These are phyloP conservation scores for Psilocybe cubensis DNA, from an alignment of 768 basidiomycete genomes.

Conservation along the genomic window DNA sequence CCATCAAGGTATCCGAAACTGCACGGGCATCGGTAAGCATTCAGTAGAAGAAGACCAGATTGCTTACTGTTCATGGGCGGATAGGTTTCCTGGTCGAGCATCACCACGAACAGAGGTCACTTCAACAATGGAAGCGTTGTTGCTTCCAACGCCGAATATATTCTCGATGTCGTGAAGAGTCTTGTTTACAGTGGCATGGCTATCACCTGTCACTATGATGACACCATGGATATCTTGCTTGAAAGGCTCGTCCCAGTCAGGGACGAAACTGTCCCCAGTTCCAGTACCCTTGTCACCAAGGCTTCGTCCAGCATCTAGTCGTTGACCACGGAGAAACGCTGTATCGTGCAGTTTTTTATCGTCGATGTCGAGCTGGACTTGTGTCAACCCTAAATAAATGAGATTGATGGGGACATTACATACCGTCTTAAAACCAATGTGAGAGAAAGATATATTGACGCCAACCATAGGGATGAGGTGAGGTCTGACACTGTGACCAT, in stretches of 20 bases:
- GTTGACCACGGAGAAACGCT: conserved; percentile 46
- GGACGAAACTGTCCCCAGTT: conserved; percentile 25
- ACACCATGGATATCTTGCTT: conserved; percentile 51
- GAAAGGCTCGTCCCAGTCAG: conserved; percentile 56
- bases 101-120: conserved; percentile 40
- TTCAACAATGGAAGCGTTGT: conserved; percentile 38
- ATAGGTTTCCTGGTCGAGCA: conserved; percentile 43
- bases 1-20: conserved; percentile 59
- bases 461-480: conserved; percentile 42
- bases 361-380: conserved; percentile 39
- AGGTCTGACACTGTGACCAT: conserved; percentile 21
- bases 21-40: neutral
- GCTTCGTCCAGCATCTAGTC: conserved; percentile 32
- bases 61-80: conserved; percentile 51
- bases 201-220: conserved; percentile 51
- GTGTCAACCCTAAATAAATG: neutral
- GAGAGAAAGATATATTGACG: conserved; percentile 59
- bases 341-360: conserved; percentile 40
- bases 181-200: conserved; percentile 37
- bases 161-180: conserved; percentile 34
- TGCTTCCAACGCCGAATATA: conserved; percentile 35
- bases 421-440: conserved; percentile 47
- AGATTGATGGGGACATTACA: neutral
- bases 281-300: conserved; percentile 40
- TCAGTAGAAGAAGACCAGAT: neutral